Evolutionary conservation across 495 filamentous ascomycete species (phyloP).

Genomic region (Aspergillus asperescens): DNA sequence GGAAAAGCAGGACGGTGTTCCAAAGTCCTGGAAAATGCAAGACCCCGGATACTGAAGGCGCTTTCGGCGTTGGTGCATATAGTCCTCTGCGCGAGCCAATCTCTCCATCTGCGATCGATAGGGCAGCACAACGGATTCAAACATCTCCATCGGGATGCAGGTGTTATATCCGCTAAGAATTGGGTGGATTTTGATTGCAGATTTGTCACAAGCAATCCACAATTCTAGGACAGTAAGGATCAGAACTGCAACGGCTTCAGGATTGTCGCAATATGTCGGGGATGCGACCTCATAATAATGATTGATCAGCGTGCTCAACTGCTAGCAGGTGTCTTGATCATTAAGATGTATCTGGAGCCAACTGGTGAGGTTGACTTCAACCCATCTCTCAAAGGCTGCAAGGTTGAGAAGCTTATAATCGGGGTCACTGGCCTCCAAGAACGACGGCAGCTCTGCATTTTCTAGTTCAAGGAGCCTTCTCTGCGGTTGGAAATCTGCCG

Average conservation of each 20-base stretch:
- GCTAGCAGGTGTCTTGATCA: conserved; percentile 21
- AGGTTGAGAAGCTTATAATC: conserved; percentile 10
- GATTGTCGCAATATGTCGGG: conserved; percentile 34
- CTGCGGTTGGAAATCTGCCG: background rate
- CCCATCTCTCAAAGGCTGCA: conserved; percentile 42
- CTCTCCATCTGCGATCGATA: conserved; percentile 45
- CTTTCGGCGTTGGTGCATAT: conserved; percentile 35
- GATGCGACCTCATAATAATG: conserved; percentile 30
- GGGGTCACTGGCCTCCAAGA: background rate
- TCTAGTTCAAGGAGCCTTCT: background rate
- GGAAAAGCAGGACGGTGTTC: conserved; percentile 38
- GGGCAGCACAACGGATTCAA: conserved; percentile 47
- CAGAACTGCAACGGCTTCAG: conserved; percentile 54
- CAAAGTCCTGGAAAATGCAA: conserved; percentile 33
- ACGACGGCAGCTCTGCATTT: background rate
- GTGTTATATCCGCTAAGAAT: conserved; percentile 50
- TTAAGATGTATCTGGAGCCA: conserved; percentile 32
- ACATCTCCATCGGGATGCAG: conserved; percentile 35
- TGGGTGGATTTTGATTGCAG: conserved; percentile 31
- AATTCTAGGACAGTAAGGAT: conserved; percentile 55
- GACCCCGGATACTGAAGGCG: conserved; percentile 13
- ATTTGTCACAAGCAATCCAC: conserved; percentile 57
- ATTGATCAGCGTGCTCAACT: conserved; percentile 24
- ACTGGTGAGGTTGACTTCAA: conserved; percentile 24
- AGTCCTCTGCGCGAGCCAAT: conserved; percentile 43